Conservation (phyloP, 805 yeast species). For the Lachancea waltii region DNA sequence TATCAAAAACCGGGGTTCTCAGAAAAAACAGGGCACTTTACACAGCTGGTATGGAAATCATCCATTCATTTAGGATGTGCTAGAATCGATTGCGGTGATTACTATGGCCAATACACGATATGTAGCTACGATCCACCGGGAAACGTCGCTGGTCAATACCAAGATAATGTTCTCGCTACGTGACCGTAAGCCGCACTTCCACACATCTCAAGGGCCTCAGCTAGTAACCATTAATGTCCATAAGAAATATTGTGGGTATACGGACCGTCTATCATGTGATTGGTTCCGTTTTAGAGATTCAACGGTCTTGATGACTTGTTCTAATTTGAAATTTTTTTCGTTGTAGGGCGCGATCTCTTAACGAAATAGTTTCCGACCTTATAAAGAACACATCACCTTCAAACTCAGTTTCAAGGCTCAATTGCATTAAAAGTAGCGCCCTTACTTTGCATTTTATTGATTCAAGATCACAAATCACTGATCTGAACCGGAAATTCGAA, state of each 20-base stretch:
- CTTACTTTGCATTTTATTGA: too few relatives aligned
- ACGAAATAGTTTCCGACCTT: too few relatives aligned
- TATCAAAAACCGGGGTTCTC: conserved; percentile 44
- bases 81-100: conserved; percentile 45
- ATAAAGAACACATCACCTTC: neutral
- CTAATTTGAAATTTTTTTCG: neutral
- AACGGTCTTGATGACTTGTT: too few relatives aligned
- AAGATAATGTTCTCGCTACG: conserved; percentile 30
- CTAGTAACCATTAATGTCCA: too few relatives aligned
- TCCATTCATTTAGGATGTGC: conserved; percentile 68
- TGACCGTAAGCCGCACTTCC: too few relatives aligned
- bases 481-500: too few relatives aligned
- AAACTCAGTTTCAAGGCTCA: neutral
- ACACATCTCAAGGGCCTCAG: too few relatives aligned
- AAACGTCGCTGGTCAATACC: conserved; percentile 43
- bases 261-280: neutral
- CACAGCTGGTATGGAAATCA: conserved; percentile 70
- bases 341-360: neutral
- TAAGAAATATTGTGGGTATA: too few relatives aligned
- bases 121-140: conserved; percentile 70
- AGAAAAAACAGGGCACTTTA: conserved; percentile 63
- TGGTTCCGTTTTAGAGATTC: neutral
- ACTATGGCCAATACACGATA: conserved; percentile 51
- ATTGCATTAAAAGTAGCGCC: neutral
- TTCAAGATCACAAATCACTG: too few relatives aligned